A percentile compares a stretch with the other conserved stretches of the same genome.
Conservation (phyloP, 176 grass and related monocot genomes). For the barley (Hordeum vulgare) region DNA sequence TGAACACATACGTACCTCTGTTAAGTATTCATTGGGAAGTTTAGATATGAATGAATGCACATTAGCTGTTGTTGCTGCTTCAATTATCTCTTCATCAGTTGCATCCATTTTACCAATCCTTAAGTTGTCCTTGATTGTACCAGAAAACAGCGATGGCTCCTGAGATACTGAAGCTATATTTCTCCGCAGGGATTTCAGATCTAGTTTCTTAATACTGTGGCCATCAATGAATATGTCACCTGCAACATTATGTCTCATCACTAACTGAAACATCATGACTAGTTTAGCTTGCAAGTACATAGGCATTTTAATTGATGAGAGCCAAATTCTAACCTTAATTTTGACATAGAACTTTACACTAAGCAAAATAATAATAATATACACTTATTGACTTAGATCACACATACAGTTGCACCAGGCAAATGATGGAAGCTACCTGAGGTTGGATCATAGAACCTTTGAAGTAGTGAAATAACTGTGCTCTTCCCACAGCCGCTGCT, state of each 20-base stretch:
- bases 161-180: constrained; percentile 46
- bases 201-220: constrained; percentile 31
- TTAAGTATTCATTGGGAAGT: constrained; percentile 42
- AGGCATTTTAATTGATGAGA: neutral
- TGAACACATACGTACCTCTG: constrained; percentile 25
- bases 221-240: constrained; percentile 41
- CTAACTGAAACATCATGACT: neutral
- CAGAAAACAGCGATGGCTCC: constrained; percentile 47
- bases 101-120: constrained; percentile 47
- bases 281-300: neutral
- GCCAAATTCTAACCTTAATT: neutral
- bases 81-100: constrained; percentile 33
- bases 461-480: constrained; percentile 41
- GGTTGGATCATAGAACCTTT: constrained; percentile 50
- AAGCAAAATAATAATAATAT: neutral
- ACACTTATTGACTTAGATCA: neutral
- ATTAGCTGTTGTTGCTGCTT: constrained; percentile 42
- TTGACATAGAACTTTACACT: neutral
- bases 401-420: neutral
- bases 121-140: constrained; percentile 46
- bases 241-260: constrained; percentile 7
- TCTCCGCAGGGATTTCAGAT: constrained; percentile 37
- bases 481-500: constrained; percentile 50
- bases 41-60: constrained; percentile 44
- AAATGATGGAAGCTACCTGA: constrained; percentile 26